Conservation (phyloP, 2,329 filamentous ascomycete species). For the Grosmannia huntii region DNA sequence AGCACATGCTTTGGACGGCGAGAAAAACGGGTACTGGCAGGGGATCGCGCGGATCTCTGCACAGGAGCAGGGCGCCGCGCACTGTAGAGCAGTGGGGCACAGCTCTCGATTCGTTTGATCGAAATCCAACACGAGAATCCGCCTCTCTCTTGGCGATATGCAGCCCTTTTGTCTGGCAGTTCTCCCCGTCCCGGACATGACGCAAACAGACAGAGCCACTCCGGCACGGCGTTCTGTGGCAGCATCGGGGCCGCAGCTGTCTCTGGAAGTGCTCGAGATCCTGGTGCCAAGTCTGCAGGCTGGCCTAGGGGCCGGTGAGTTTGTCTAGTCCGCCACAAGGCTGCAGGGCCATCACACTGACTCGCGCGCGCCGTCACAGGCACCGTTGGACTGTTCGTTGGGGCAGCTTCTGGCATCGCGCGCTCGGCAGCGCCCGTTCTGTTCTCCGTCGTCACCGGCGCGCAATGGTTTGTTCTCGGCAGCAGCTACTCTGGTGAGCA, state of each 20-base stretch:
- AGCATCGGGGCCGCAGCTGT: conserved; percentile 17
- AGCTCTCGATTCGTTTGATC: neutral
- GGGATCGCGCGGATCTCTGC: neutral
- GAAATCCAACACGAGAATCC: neutral
- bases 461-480: conserved; percentile 73
- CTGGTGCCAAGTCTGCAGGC: conserved; percentile 42
- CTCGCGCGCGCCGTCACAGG: conserved; percentile 26
- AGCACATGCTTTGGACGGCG: neutral
- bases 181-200: neutral
- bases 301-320: conserved; percentile 44
- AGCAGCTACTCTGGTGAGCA: conserved; percentile 59
- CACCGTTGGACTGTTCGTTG: conserved; percentile 46
- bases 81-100: neutral
- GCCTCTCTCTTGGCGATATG: neutral
- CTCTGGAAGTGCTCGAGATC: conserved; percentile 31
- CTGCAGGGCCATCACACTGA: neutral
- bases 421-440: conserved; percentile 53
- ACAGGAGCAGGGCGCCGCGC: neutral
- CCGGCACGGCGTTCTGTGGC: conserved; percentile 1
- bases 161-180: neutral
- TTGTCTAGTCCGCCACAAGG: neutral
- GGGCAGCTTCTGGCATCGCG: conserved; percentile 59
- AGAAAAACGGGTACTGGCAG: neutral
- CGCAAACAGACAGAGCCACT: neutral
- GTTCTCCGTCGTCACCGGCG: conserved; percentile 58